These are phyloP conservation scores for Ophiostoma montium DNA, from an alignment of 2,329 filamentous ascomycete species.

Conservation along the genomic window DNA sequence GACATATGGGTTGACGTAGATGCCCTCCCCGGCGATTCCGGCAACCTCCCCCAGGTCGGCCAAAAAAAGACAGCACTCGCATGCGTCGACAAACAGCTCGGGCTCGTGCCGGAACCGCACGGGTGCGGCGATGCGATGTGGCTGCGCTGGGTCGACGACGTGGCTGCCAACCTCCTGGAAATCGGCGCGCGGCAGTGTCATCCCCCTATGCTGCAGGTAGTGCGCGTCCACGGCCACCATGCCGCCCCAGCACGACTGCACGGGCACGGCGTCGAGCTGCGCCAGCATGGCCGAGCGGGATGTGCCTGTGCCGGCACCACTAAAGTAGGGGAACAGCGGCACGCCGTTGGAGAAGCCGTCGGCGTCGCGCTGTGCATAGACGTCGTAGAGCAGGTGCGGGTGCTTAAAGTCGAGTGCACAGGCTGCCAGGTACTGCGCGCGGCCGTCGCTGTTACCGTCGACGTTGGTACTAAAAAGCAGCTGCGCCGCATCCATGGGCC, in stretches of 20 bases:
- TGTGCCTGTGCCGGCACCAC: conserved; percentile 33
- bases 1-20: conserved; percentile 64
- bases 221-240: conserved; percentile 51
- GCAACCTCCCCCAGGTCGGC: conserved; percentile 30
- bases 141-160: conserved; percentile 22
- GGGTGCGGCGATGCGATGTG: conserved; percentile 22
- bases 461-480: conserved; percentile 49
- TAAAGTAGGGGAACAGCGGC: conserved; percentile 56
- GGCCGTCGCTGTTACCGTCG: conserved; percentile 36
- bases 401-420: conserved; percentile 59
- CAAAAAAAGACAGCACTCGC: conserved; percentile 48
- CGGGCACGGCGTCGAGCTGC: conserved; percentile 49
- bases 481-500: conserved; percentile 36
- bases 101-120: conserved; percentile 43
- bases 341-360: conserved; percentile 50
- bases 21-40: conserved; percentile 30
- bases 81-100: conserved; percentile 48
- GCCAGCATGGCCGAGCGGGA: conserved; percentile 48
- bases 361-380: conserved; percentile 55
- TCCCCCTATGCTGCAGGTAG: too few species aligned
- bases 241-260: conserved; percentile 64
- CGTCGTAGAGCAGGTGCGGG: conserved; percentile 58
- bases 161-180: conserved; percentile 22
- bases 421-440: conserved; percentile 47
- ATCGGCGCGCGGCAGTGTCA: conserved; percentile 18